A percentile compares a stretch with the other conserved stretches of the same genome.
Evolutionary conservation across 208 protist species (phyloP).

Genomic region (Leishmania gerbilli): DNA sequence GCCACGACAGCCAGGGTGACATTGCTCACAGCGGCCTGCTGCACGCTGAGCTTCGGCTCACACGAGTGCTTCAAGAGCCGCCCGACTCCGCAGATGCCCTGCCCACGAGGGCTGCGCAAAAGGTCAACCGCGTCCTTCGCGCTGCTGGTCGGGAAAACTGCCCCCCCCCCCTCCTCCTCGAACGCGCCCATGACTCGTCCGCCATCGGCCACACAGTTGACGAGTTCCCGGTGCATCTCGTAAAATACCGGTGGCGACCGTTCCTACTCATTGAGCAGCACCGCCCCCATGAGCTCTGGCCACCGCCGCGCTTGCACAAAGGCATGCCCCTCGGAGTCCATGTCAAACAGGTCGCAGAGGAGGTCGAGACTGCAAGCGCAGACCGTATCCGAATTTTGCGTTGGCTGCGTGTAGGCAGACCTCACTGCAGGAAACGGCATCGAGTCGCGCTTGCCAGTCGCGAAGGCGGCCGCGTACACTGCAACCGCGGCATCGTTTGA

Average conservation of each 20-base stretch:
- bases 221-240: constrained; percentile 37
- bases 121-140: constrained; percentile 21
- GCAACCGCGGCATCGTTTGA: constrained; percentile 11
- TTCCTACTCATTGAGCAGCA: constrained; percentile 85
- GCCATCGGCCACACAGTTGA: constrained; percentile 29
- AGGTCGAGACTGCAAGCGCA: constrained; percentile 31
- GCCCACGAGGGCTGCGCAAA: constrained; percentile 42
- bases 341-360: constrained; percentile 36
- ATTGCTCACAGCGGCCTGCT: constrained; percentile 51
- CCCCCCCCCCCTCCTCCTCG: constrained; percentile 4
- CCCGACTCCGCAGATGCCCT: constrained; percentile 72
- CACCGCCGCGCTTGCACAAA: constrained; percentile 38
- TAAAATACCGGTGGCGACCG: constrained; percentile 63
- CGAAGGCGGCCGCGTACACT: constrained; percentile 10
- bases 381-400: constrained; percentile 38
- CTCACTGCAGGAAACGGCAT: constrained; percentile 18
- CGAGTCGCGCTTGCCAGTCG: constrained; percentile 28
- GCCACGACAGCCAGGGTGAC: constrained; percentile 64
- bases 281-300: constrained; percentile 67
- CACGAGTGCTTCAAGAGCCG: constrained; percentile 85
- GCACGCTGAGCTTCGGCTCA: constrained; percentile 69
- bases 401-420: constrained; percentile 13
- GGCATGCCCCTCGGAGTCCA: constrained; percentile 35
- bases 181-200: constrained; percentile 31
- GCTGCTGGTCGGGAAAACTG: background rate